These are phyloP conservation scores for Phanerochaete sordida DNA, from an alignment of 768 basidiomycete species.

Conservation along the genomic window DNA sequence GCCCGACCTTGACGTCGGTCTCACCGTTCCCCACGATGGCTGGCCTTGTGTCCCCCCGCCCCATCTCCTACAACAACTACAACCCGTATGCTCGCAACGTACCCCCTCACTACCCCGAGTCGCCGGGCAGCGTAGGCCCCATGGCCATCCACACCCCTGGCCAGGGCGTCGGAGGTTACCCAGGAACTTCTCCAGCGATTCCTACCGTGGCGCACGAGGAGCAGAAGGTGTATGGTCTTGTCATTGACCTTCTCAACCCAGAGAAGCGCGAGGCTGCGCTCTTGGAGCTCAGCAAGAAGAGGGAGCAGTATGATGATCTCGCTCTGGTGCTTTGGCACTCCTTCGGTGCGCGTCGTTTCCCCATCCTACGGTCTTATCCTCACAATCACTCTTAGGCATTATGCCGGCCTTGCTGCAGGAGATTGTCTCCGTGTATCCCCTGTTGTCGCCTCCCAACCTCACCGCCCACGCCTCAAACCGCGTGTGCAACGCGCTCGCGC, in stretches of 20 bases:
- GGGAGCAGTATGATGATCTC: constrained; percentile 98
- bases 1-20: not conserved
- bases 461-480: constrained; percentile 98
- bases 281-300: constrained; percentile 95
- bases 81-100: constrained; percentile 57
- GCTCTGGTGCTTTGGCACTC: constrained; percentile 98
- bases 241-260: constrained; percentile 83
- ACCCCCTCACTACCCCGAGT: constrained; percentile 54
- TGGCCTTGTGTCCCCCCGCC: constrained; percentile 30
- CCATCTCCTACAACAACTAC: constrained; percentile 49
- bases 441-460: constrained; percentile 91
- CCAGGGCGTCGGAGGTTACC: constrained; percentile 29
- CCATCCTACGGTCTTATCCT: not conserved
- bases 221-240: constrained; percentile 85
- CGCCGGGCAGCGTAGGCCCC: constrained; percentile 54
- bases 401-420: constrained; percentile 98
- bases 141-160: constrained; percentile 53
- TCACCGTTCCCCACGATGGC: constrained; percentile 18
- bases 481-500: constrained; percentile 96
- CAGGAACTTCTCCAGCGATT: constrained; percentile 11
- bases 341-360: constrained; percentile 59
- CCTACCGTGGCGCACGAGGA: constrained; percentile 43
- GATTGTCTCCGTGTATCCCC: constrained; percentile 96
- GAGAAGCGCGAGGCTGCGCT: constrained; percentile 85
- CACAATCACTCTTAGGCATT: constrained; percentile 55